Evolutionary conservation across 257 asterid genomes (phyloP), one percentile per base, ranked within the genome.

Genomic region (Anisodus acutangulus): DNA sequence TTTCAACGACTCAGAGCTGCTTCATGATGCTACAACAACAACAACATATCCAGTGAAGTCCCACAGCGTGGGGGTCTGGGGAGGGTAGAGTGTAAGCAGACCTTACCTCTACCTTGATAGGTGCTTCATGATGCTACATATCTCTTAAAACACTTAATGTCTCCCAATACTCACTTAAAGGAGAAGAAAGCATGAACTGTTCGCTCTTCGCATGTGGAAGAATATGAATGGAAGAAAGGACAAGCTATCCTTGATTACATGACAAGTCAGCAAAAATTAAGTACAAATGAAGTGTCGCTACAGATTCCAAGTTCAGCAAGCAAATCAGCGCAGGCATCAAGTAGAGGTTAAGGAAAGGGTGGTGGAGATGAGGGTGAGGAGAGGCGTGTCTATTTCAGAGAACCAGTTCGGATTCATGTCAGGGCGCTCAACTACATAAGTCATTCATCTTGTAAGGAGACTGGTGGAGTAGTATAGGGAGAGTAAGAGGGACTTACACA

Each of bases 1-100:
- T 55, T 3, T 55, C 81, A 67, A 85, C n/a, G 13, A 26, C 71
- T 22, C 41, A 54, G 80, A 45, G n/a, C 35, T 9, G 83, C 83
- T 79, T 39, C 39, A 53, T 53, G 35, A 31, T 31, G 1, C 35
- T 31, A 31, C 35, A 22, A 22, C 26, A 22, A 22, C 26, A 22
- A 22, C 26, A 22, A 22, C 26, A 22, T 22, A 22, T 0, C 26
- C 26, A 22, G 26, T 22, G 26, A 22, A 22, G 26, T 22, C 26
- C 26, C 26, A 22, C 26, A 0, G 26, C 26, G 26, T 22, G 26
- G 26, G 26, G 26, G 26, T 22, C 26, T 22, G 26, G 26, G 26
- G 26, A 22, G 26, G 26, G 26, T 22, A 22, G 26, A 22, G 26
- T 22, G 26, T 22, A 22, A 22, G 26, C 26, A 0, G 0, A 22